Percentiles rank a stretch among this genome's conserved stretches.
Conservation (phyloP, 305 asterid genomes). For the Caryopteris hybrid region DNA sequence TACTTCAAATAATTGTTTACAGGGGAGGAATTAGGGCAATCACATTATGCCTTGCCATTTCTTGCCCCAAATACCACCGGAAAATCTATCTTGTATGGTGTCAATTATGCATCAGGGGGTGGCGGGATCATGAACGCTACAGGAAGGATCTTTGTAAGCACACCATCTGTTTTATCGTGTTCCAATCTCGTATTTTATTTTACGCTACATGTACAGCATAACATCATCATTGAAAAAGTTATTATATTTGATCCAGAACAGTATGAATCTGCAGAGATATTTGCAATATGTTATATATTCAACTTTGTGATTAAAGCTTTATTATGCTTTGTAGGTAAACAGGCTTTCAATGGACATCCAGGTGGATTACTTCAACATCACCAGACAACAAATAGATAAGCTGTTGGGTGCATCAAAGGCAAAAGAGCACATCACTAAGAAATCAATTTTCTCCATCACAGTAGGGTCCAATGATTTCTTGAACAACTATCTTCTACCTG, state of each 20-base stretch:
- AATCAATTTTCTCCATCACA: constrained; percentile 76
- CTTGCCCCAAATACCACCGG: constrained; percentile 89
- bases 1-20: too few relatives aligned
- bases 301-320: too few relatives aligned
- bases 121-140: constrained; percentile 93
- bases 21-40: constrained; percentile 83
- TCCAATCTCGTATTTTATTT: too few relatives aligned
- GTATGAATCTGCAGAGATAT: too few relatives aligned
- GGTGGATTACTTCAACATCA: constrained; percentile 84
- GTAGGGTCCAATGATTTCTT: constrained; percentile 89
- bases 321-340: constrained; percentile 60
- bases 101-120: constrained; percentile 92
- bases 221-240: too few relatives aligned
- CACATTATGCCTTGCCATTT: constrained; percentile 67
- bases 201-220: too few relatives aligned
- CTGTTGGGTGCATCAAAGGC: constrained; percentile 69
- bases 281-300: too few relatives aligned
- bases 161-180: too few relatives aligned
- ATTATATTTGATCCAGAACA: too few relatives aligned
- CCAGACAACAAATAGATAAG: constrained; percentile 60
- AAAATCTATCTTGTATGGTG: constrained; percentile 55
- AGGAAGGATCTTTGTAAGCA: constrained; percentile 75
- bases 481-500: constrained; percentile 86
- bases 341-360: constrained; percentile 92
- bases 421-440: constrained; percentile 44